phyloP scores from a whole-genome alignment of 148 eudicot genomes.

The Nyssa sinensis region DNA sequence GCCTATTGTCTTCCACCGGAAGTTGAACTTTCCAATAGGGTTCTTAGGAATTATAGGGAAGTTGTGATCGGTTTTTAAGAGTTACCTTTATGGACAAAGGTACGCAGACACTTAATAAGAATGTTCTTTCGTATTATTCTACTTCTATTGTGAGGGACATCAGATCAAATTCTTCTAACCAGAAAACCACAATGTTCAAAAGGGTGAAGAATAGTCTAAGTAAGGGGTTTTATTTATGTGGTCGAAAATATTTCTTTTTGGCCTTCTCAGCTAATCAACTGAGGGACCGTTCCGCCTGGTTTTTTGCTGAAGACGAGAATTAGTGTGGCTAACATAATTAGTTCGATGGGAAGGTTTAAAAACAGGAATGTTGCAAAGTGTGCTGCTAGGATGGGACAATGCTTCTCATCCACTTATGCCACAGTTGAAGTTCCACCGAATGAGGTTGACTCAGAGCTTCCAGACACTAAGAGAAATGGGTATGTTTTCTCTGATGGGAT shows the following conservation, averaged over 20 bases:
- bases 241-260: slow-evolving; percentile 66
- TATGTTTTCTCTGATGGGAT: slow-evolving; percentile 93
- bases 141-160: slow-evolving; percentile 62
- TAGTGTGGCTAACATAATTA: slow-evolving; percentile 30
- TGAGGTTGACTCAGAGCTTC: slow-evolving; percentile 41
- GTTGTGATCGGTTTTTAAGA: slow-evolving; percentile 69
- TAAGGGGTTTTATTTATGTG: slow-evolving; percentile 67
- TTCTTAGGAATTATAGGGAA: slow-evolving; percentile 58
- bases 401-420: slow-evolving; percentile 90
- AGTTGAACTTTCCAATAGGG: slow-evolving; percentile 77
- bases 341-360: slow-evolving; percentile 79
- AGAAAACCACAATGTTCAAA: slow-evolving; percentile 55
- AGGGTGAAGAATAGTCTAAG: slow-evolving; percentile 49
- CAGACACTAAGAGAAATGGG: slow-evolving; percentile 54
- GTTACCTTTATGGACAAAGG: slow-evolving; percentile 96
- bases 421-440: slow-evolving; percentile 63
- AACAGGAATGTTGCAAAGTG: slow-evolving; percentile 70
- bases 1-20: slow-evolving; percentile 87
- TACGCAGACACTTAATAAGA: slow-evolving; percentile 54
- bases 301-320: slow-evolving; percentile 65
- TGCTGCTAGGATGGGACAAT: slow-evolving; percentile 95
- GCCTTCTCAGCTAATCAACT: slow-evolving; percentile 89
- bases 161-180: slow-evolving; percentile 33
- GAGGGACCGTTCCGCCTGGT: slow-evolving; percentile 96
- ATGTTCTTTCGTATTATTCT: slow-evolving; percentile 52